Conservation (phyloP, 2,329 filamentous ascomycete genomes). For the Trichoderma harzianum region DNA sequence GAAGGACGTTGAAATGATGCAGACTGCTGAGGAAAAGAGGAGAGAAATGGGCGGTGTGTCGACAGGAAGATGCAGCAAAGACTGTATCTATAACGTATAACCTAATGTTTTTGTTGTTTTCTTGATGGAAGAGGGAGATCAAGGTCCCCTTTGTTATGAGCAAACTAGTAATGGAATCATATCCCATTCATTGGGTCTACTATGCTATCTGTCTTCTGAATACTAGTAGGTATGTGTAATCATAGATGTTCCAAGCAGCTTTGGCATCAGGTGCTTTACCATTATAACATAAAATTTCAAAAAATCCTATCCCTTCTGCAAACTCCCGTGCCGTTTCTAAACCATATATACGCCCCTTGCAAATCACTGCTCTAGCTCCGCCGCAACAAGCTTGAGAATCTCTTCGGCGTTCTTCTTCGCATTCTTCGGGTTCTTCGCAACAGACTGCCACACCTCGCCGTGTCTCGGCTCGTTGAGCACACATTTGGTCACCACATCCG, state of each 20-base stretch:
- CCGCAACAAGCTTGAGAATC: slow-evolving; percentile 74
- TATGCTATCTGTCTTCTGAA: background rate
- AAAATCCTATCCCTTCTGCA: background rate
- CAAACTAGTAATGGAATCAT: background rate
- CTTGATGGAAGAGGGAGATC: background rate
- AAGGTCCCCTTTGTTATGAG: background rate
- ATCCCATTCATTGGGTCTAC: background rate
- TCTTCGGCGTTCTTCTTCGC: slow-evolving; percentile 73
- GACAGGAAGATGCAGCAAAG: background rate
- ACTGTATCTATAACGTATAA: background rate
- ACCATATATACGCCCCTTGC: background rate
- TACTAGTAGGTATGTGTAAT: background rate
- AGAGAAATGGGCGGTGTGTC: background rate
- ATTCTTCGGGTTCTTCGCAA: slow-evolving; percentile 84
- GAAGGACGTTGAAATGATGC: background rate
- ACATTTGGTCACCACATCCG: slow-evolving; percentile 79
- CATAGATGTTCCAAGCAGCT: background rate
- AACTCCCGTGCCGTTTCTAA: slow-evolving; percentile 13
- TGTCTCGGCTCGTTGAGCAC: slow-evolving; percentile 82
- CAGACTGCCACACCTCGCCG: slow-evolving; percentile 84
- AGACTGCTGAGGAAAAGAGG: background rate
- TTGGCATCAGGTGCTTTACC: background rate
- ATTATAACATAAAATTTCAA: background rate
- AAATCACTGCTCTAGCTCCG: slow-evolving; percentile 34
- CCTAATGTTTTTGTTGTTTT: background rate